Evolutionary conservation across 2,329 filamentous ascomycete genomes (phyloP).

Genomic region (Nemania bipapillata): DNA sequence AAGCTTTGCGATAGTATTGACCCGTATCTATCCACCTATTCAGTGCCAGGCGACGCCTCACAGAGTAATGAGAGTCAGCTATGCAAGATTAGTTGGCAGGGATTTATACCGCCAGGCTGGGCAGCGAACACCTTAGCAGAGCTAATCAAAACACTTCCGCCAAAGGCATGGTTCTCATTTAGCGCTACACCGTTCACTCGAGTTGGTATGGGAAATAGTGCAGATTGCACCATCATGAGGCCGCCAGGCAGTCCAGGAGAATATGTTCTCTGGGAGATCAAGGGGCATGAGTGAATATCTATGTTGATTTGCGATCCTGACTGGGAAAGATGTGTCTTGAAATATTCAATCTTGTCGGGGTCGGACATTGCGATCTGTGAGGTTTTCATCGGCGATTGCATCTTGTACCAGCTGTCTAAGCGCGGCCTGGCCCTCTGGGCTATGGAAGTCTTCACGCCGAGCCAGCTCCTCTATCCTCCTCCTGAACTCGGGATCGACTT

Average conservation of each 20-base stretch:
- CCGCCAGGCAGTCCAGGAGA: slow-evolving; percentile 62
- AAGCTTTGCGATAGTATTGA: slow-evolving; percentile 69
- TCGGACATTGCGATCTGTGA: slow-evolving; percentile 73
- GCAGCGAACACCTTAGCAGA: slow-evolving; percentile 61
- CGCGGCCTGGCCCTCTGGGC: slow-evolving; percentile 80
- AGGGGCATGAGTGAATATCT: slow-evolving; percentile 55
- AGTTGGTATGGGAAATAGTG: slow-evolving; percentile 57
- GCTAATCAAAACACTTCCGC: slow-evolving; percentile 57
- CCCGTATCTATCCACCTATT: slow-evolving; percentile 75
- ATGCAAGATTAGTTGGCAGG: slow-evolving; percentile 68
- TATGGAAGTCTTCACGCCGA: slow-evolving; percentile 82
- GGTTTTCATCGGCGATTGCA: slow-evolving; percentile 74
- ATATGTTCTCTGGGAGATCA: slow-evolving; percentile 71
- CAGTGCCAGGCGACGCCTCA: slow-evolving; percentile 59
- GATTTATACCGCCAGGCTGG: slow-evolving; percentile 67
- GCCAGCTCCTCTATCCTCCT: slow-evolving; percentile 90
- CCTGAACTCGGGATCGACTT: slow-evolving; percentile 83
- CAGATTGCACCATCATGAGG: slow-evolving; percentile 66
- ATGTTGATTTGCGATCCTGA: neutral
- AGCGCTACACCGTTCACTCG: slow-evolving; percentile 64
- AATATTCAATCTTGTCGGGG: slow-evolving; percentile 64
- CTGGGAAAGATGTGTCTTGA: slow-evolving; percentile 38
- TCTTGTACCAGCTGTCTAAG: slow-evolving; percentile 83
- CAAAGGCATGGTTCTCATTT: slow-evolving; percentile 66
- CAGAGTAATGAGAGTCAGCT: slow-evolving; percentile 50